Evolutionary conservation across 768 basidiomycete genomes (phyloP), one percentile per base, ranked within the genome.

Genomic region (Rhizopogon rudus): DNA sequence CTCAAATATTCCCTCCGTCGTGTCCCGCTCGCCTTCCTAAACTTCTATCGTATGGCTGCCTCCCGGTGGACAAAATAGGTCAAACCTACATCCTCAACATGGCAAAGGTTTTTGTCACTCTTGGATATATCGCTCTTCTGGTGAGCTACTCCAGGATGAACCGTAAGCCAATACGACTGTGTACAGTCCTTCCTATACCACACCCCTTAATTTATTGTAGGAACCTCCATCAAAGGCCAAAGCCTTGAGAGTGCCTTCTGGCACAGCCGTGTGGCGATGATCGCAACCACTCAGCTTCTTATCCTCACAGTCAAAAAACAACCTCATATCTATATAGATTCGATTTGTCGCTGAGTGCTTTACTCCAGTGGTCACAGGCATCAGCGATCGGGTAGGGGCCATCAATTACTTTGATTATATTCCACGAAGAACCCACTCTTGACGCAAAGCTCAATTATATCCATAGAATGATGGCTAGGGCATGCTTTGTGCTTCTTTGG

Each of bases 401-500:
- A 9, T 44, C 4, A 29, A 6, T 9, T 5, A 9, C 3, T 10
- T 44, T 29, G 9, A 9, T 52, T 33, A 1, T 1, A 16, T 9
- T 10, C 35, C 12, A 5, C 35, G 9, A 37, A 37, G 12, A 37
- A 37, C 35, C 12, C 13, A 37, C 5, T 13, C 56, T 31, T 4
- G 13, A 13, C 6, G 12, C 12, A 33, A 12, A 74, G 73, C 58
- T 74, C 20, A 73, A 74, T 52, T 65, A 70, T 37, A 25, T 73
- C 3, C 82, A 84, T 61, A 74, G 81, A 7, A 72, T 78, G 56
- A 63, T 67, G 2, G 76, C 79, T 2, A 73, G 82, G 14, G 69
- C 73, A 6, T 62, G 78, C 20, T 72, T 75, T 22, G 64, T 82
- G 39, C 55, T 82, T 6, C 61, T 76, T 6, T 81, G 78, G 76